Percentiles rank a stretch among this genome's conserved stretches.
phyloP scores from a whole-genome alignment of 805 yeast genomes.

The Teunomyces cretensis region DNA sequence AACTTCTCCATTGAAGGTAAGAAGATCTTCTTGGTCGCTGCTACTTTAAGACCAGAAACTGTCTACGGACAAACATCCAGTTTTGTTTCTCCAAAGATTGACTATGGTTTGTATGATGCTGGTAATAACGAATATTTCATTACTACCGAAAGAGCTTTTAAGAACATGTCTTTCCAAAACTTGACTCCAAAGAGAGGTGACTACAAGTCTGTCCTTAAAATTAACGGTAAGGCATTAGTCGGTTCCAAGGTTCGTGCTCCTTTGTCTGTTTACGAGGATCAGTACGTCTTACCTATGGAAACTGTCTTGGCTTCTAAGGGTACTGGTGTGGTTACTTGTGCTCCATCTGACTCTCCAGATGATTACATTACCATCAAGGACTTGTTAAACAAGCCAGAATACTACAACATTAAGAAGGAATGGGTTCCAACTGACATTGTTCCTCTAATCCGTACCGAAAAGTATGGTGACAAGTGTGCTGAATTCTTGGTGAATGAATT shows the following conservation, averaged over 20 bases:
- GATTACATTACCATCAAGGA: conserved; percentile 87
- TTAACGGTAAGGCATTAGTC: conserved; percentile 72
- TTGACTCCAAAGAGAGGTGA: conserved; percentile 86
- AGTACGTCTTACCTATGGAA: conserved; percentile 95
- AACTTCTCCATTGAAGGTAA: conserved; percentile 50
- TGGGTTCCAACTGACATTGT: conserved; percentile 81
- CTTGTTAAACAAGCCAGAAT: conserved; percentile 85
- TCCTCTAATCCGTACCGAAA: conserved; percentile 75
- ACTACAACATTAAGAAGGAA: conserved; percentile 75
- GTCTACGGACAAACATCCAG: conserved; percentile 99
- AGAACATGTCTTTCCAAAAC: conserved; percentile 95
- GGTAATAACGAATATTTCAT: conserved; percentile 70
- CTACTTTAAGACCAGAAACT: conserved; percentile 97
- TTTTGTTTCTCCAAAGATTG: conserved; percentile 93
- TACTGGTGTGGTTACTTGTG: conserved; percentile 99
- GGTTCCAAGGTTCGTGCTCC: conserved; percentile 91
- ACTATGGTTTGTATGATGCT: conserved; percentile 87
- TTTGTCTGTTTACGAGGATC: conserved; percentile 61
- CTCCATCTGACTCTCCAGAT: conserved; percentile 98
- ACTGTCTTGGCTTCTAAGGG: conserved; percentile 93
- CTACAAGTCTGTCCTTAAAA: conserved; percentile 55
- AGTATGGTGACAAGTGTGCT: conserved; percentile 88
- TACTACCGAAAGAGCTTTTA: conserved; percentile 93
- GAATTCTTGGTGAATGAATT: conserved; percentile 77
- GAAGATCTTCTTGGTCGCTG: conserved; percentile 84